Percentiles rank a stretch among this genome's conserved stretches.
Conservation (phyloP, 306 rosid species). For the Delonix regia region DNA sequence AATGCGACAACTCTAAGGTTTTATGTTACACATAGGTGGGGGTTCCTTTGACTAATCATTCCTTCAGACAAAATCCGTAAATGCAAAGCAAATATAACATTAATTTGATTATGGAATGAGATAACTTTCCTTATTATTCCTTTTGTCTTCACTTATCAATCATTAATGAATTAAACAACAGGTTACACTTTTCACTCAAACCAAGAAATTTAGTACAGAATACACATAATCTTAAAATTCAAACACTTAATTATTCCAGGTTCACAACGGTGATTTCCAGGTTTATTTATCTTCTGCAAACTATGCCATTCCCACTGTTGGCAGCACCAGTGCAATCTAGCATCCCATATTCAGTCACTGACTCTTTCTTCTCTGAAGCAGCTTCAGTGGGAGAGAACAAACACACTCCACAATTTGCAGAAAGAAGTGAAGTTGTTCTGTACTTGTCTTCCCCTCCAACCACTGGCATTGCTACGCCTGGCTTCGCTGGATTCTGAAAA, state of each 20-base stretch:
- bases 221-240: background rate
- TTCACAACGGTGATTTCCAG: background rate
- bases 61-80: background rate
- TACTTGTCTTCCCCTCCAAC: conserved; percentile 84
- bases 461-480: conserved; percentile 82
- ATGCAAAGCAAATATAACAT: conserved; percentile 5
- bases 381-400: conserved; percentile 43
- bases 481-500: conserved; percentile 70
- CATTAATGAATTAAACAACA: conserved; percentile 9
- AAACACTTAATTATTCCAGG: background rate
- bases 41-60: background rate
- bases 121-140: conserved; percentile 12
- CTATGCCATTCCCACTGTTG: conserved; percentile 71
- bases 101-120: background rate
- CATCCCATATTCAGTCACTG: conserved; percentile 39
- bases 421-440: conserved; percentile 69
- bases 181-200: conserved; percentile 1
- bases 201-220: background rate
- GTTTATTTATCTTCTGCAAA: conserved; percentile 64
- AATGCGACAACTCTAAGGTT: background rate
- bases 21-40: background rate
- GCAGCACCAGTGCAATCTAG: conserved; percentile 65
- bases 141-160: background rate
- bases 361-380: conserved; percentile 25
- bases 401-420: conserved; percentile 63